Evolutionary conservation across 352 stramenopile genomes (phyloP), one percentile per base, ranked within the genome.

Genomic region (Pythium aphanidermatum): DNA sequence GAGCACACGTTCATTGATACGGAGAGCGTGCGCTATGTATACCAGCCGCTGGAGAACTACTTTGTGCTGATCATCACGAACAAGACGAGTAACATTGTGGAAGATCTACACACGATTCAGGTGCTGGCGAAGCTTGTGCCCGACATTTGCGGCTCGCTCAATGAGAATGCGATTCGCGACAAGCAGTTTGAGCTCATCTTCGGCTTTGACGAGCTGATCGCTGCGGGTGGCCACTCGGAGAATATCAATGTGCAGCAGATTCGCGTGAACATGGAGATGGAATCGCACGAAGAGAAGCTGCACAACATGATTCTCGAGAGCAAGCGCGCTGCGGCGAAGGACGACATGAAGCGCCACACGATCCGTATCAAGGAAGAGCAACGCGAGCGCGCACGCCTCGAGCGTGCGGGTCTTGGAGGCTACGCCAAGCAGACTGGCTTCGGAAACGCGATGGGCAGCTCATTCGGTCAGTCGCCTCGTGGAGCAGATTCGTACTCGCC

Each of bases 1-100:
- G 95, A 99, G 69, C 97, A 99, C 77, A 99, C 96, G 53, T 99
- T 98, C 65, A 97, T 99, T 44, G 97, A 99, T 63, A 99, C 97
- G 32, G 97, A 99, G 49, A 96, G 83, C 46, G 96, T 99, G 43
- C 79, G 82, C 46, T 99, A 99, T 54, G 95, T 99, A 46, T 99
- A 99, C 69, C 96, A 99, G 59, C 95, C 96, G 19, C 84, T 99
- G 23, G 97, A 99, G 64, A 96, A 83, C 44, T 95, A 98, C 48
- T 99, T 97, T 64, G 75, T 99, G 38, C 69, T 99, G 9, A 87
- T 99, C 37, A 98, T 99, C 42, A 99, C 97, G 31, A 99, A 98
- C 66, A 98, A 98, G 77, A 97, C 89, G 42, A 97, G 83, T 46
- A 99, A 99, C 73, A 99, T 99, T 65, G 96, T 99, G 32, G 92